phyloP scores from a whole-genome alignment of 768 basidiomycete species.

The Cystofilobasidium bisporidii region DNA sequence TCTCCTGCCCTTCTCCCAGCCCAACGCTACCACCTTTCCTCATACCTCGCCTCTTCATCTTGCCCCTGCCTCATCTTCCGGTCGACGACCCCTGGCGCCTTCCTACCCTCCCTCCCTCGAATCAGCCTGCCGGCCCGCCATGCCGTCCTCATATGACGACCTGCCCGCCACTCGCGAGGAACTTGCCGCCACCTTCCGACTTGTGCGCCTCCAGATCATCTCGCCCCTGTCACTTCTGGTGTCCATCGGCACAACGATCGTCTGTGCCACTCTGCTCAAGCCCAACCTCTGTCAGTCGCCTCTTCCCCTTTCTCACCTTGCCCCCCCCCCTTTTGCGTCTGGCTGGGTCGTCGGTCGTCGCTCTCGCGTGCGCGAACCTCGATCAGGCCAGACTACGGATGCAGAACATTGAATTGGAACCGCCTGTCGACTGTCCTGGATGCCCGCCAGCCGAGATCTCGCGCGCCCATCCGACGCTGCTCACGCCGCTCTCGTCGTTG shows the following conservation, averaged over 20 bases:
- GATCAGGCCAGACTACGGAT: not conserved
- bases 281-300: constrained; percentile 52
- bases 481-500: constrained; percentile 53
- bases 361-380: too few relatives aligned
- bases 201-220: constrained; percentile 65
- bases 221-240: constrained; percentile 21
- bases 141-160: constrained; percentile 25
- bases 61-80: too few relatives aligned
- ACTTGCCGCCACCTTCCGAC: constrained; percentile 22
- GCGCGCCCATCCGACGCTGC: constrained; percentile 53
- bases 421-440: constrained; percentile 18
- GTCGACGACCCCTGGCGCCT: too few relatives aligned
- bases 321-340: not conserved
- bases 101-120: too few relatives aligned
- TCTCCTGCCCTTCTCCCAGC: too few relatives aligned
- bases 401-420: constrained; percentile 20
- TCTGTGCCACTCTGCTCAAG: constrained; percentile 58
- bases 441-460: constrained; percentile 46
- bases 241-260: constrained; percentile 48
- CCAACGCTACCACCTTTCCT: too few relatives aligned
- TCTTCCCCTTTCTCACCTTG: not conserved
- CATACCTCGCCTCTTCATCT: too few relatives aligned
- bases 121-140: too few relatives aligned
- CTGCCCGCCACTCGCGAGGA: constrained; percentile 20
- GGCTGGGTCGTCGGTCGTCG: too few relatives aligned